These are phyloP conservation scores for Tephrocybe sp. DNA, from an alignment of 768 basidiomycete genomes.

Conservation along the genomic window DNA sequence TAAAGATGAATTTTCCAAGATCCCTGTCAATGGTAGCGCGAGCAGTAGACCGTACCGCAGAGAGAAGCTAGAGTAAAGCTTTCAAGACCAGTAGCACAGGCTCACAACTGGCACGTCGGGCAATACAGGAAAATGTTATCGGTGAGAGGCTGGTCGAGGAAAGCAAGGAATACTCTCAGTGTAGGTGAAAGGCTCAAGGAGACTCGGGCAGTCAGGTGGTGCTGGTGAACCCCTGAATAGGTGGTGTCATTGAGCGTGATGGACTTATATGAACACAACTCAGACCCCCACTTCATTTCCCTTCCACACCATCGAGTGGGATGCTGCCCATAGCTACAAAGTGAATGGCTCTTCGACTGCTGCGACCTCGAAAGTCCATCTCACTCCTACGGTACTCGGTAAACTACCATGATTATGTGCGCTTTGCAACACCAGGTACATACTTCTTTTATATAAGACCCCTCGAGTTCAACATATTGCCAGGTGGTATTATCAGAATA, in stretches of 20 bases:
- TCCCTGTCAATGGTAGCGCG: too few relatives aligned
- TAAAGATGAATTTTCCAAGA: too few relatives aligned
- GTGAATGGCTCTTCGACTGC: conserved; percentile 28
- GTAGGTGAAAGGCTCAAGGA: too few relatives aligned
- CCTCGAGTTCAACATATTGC: conserved; percentile 10
- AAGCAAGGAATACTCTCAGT: too few relatives aligned
- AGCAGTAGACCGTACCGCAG: too few relatives aligned
- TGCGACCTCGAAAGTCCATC: conserved; percentile 16
- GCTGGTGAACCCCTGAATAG: too few relatives aligned
- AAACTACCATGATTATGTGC: conserved; percentile 73
- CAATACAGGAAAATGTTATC: too few relatives aligned
- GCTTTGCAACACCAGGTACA: conserved; percentile 42
- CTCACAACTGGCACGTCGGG: too few relatives aligned
- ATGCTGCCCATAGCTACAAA: conserved; percentile 19
- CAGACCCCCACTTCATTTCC: neutral
- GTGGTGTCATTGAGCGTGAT: neutral
- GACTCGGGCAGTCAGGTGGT: too few relatives aligned
- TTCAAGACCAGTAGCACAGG: too few relatives aligned
- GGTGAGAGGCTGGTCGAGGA: too few relatives aligned
- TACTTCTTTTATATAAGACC: neutral
- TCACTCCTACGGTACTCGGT: conserved; percentile 18
- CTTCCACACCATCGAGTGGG: conserved; percentile 13
- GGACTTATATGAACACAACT: neutral
- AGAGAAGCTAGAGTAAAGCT: too few relatives aligned
- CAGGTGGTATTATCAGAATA: conserved; percentile 66